These are phyloP conservation scores for Ceratobasidium sp. DNA, from an alignment of 1,284 basidiomycete species.

Conservation along the genomic window DNA sequence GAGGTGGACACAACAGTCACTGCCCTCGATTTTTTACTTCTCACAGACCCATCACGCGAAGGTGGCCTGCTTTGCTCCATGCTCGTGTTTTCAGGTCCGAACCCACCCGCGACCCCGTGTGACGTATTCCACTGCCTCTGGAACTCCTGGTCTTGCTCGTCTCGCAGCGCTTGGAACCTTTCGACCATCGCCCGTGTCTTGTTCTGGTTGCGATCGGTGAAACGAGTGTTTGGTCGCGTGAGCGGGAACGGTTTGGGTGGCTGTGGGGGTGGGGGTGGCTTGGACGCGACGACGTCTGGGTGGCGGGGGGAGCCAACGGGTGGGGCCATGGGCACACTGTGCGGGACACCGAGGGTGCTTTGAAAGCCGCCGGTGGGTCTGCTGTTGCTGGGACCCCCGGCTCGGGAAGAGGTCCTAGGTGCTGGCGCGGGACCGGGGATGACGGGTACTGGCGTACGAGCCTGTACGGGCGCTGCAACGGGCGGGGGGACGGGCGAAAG, in stretches of 20 bases:
- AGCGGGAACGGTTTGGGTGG: slow-evolving; percentile 38
- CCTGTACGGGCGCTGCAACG: not conserved
- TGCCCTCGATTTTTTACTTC: slow-evolving; percentile 40
- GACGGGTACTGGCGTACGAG: not conserved
- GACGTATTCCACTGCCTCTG: slow-evolving; percentile 26
- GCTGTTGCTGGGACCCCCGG: slow-evolving; percentile 16
- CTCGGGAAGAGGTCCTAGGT: slow-evolving; percentile 26
- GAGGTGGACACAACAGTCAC: slow-evolving; percentile 40
- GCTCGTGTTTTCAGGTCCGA: not conserved
- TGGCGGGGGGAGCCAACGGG: slow-evolving; percentile 13
- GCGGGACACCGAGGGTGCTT: slow-evolving; percentile 25
- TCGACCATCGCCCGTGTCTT: slow-evolving; percentile 40
- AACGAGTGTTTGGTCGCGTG: slow-evolving; percentile 27
- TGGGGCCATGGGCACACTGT: slow-evolving; percentile 33
- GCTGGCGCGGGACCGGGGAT: not conserved
- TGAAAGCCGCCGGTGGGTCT: slow-evolving; percentile 2
- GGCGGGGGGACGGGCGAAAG: not conserved
- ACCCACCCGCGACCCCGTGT: not conserved
- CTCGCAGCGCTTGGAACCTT: slow-evolving; percentile 38
- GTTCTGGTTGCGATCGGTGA: slow-evolving; percentile 35
- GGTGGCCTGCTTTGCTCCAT: slow-evolving; percentile 15
- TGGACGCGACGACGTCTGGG: slow-evolving; percentile 20
- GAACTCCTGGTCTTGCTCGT: slow-evolving; percentile 22
- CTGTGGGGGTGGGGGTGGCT: slow-evolving; percentile 35
- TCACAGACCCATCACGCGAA: slow-evolving; percentile 28